These are phyloP conservation scores for Termitomyces sp. DNA, from an alignment of 768 basidiomycete species.

Conservation along the genomic window DNA sequence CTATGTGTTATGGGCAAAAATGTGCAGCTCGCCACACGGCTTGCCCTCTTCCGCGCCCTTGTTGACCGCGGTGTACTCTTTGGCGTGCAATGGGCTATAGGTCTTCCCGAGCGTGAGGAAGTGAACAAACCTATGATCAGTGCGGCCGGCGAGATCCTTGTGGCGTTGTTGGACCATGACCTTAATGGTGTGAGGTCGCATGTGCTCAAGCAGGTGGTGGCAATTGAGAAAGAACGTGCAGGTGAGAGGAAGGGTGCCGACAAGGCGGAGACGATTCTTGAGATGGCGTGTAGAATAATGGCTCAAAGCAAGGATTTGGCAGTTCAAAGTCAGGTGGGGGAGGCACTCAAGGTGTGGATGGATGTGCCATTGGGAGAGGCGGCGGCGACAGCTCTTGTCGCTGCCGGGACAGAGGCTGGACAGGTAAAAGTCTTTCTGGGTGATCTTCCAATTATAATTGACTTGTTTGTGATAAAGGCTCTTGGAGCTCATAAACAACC, in stretches of 20 bases:
- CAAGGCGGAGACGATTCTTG: conserved; percentile 68
- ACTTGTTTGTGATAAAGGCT: conserved; percentile 26
- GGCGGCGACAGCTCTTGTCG: conserved; percentile 20
- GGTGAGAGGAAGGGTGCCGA: conserved; percentile 51
- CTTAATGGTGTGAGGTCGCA: conserved; percentile 80
- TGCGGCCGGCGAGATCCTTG: conserved; percentile 81
- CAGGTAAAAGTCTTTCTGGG: conserved; percentile 16
- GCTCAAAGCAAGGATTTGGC: conserved; percentile 79
- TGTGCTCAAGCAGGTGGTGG: conserved; percentile 74
- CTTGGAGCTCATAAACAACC: conserved; percentile 30
- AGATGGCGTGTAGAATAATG: conserved; percentile 72
- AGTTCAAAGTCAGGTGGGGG: conserved; percentile 86
- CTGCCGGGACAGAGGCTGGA: conserved; percentile 26
- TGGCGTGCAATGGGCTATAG: conserved; percentile 90
- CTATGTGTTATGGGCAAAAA: conserved; percentile 96
- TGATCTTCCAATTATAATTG: background rate
- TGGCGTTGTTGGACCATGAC: conserved; percentile 87
- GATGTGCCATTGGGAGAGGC: conserved; percentile 57
- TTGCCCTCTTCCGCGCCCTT: conserved; percentile 80
- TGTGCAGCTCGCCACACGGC: conserved; percentile 82
- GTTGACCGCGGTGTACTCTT: conserved; percentile 86
- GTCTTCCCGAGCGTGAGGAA: conserved; percentile 54
- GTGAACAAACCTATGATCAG: conserved; percentile 57
- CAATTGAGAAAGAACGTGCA: conserved; percentile 61
- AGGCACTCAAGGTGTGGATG: conserved; percentile 77